phyloP scores from a whole-genome alignment of 306 rosid species.

The Dryas drummondii region DNA sequence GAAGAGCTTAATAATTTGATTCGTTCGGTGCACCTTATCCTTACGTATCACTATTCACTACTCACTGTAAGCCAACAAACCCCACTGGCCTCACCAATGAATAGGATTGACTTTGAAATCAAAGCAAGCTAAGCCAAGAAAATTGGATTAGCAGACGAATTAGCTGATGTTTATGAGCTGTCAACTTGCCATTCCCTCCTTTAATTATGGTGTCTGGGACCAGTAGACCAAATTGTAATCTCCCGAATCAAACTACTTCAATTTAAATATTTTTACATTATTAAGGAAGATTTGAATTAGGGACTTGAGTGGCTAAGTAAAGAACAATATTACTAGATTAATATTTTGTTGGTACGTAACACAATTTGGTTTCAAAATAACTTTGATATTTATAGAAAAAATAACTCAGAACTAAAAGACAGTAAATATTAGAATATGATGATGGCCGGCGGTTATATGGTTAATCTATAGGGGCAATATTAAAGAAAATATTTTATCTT shows the following conservation, averaged over 20 bases:
- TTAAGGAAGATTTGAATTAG: too few relatives aligned
- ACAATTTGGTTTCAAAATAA: too few relatives aligned
- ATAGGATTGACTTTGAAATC: neutral
- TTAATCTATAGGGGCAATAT: neutral
- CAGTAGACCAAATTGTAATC: neutral
- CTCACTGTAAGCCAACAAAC: neutral
- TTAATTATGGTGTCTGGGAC: neutral
- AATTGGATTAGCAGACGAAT: neutral
- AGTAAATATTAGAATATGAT: neutral
- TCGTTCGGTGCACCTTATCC: neutral
- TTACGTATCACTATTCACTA: neutral
- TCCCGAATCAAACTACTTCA: neutral
- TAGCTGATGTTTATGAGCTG: conserved; percentile 10
- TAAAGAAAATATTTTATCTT: too few relatives aligned
- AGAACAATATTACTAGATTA: too few relatives aligned
- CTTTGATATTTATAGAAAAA: neutral
- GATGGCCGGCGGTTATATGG: neutral
- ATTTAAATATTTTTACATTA: neutral
- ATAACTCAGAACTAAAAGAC: neutral
- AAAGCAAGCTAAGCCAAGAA: neutral
- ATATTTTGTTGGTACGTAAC: too few relatives aligned
- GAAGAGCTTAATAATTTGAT: neutral
- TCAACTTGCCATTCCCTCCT: neutral
- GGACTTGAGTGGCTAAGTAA: too few relatives aligned
- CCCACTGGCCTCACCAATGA: neutral